Evolutionary conservation across 805 yeast genomes (phyloP).

Genomic region (Candida parachauliodes): DNA sequence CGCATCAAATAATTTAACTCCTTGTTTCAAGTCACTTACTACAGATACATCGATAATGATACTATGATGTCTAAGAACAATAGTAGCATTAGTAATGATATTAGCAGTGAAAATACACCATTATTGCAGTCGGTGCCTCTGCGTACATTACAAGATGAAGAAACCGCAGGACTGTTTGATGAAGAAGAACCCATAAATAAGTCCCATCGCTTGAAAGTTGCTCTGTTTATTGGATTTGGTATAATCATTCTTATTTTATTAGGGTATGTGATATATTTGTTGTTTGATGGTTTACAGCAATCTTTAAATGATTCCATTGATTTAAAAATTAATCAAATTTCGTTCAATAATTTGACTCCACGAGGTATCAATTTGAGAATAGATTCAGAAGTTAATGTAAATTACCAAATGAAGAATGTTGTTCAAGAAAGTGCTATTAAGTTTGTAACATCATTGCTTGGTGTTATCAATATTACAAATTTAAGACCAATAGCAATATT

Average conservation of each 20-base stretch:
- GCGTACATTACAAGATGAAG: constrained; percentile 1
- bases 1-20: too few species aligned
- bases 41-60: too few species aligned
- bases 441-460: constrained; percentile 19
- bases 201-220: background rate
- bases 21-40: too few species aligned
- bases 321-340: constrained; percentile 20
- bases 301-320: constrained; percentile 15
- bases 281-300: background rate
- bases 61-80: background rate
- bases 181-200: background rate
- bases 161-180: background rate
- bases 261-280: background rate
- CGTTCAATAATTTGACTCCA: constrained; percentile 20
- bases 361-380: constrained; percentile 28
- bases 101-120: background rate
- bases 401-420: constrained; percentile 22
- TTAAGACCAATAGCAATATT: constrained; percentile 17
- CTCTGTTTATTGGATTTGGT: too few species aligned
- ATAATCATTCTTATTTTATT: too few species aligned
- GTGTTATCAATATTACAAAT: constrained; percentile 21
- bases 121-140: constrained; percentile 4
- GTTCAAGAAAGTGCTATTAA: constrained; percentile 20
- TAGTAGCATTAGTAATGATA: background rate
- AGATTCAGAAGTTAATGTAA: constrained; percentile 19